Evolutionary conservation across 441 rosid species (phyloP).

Genomic region (Corymbia citriodora): DNA sequence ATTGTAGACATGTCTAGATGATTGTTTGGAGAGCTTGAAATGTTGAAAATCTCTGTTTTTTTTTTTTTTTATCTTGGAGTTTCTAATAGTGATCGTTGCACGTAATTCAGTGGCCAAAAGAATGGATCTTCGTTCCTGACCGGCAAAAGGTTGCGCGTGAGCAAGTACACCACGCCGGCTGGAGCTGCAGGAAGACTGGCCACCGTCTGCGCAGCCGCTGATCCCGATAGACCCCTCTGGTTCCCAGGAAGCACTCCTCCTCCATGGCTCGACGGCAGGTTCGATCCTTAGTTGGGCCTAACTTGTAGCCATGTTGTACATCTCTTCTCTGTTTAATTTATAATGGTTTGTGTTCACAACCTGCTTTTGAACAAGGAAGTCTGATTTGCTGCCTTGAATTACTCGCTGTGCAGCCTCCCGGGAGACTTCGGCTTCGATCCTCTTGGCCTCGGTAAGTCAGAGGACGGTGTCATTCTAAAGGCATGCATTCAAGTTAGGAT

Average conservation of each 20-base stretch:
- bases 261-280: conserved; percentile 95
- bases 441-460: conserved; percentile 71
- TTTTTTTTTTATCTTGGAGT: neutral
- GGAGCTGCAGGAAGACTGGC: conserved; percentile 16
- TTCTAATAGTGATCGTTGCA: neutral
- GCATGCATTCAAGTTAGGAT: neutral
- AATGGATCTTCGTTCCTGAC: conserved; percentile 54
- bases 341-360: neutral
- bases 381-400: neutral
- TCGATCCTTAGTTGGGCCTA: neutral
- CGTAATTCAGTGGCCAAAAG: conserved; percentile 47
- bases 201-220: conserved; percentile 52
- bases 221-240: conserved; percentile 89
- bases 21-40: neutral
- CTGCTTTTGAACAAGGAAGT: neutral
- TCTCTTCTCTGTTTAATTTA: neutral
- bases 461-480: neutral
- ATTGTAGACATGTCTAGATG: neutral
- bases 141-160: conserved; percentile 63
- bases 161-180: conserved; percentile 21
- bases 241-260: conserved; percentile 99
- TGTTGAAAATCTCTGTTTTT: neutral
- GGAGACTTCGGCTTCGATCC: conserved; percentile 98
- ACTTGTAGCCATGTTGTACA: neutral
- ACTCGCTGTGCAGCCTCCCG: conserved; percentile 54